Conservation (phyloP, 2,329 filamentous ascomycete species). For the Epichloe amarillans region DNA sequence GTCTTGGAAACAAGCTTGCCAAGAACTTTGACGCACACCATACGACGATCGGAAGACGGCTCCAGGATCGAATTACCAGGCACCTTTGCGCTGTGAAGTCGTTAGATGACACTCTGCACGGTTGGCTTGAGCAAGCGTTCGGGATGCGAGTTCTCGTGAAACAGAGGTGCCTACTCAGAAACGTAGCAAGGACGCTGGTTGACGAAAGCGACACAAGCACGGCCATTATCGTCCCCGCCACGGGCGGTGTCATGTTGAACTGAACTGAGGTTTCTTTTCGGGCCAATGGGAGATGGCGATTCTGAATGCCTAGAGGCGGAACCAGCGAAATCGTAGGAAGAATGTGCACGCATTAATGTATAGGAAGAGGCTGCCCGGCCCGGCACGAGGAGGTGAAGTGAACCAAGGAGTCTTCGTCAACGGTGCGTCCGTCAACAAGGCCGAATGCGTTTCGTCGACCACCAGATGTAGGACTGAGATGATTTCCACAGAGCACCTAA, state of each 20-base stretch:
- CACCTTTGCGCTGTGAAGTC: slow-evolving; percentile 21
- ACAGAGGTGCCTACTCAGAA: slow-evolving; percentile 19
- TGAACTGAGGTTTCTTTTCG: neutral
- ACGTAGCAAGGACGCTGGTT: slow-evolving; percentile 21
- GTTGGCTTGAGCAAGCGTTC: neutral
- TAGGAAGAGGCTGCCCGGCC: neutral
- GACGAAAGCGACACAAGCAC: slow-evolving; percentile 16
- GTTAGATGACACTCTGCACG: neutral
- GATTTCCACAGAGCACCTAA: neutral
- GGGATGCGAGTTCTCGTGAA: neutral
- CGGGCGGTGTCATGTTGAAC: neutral
- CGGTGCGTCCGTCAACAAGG: neutral
- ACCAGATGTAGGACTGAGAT: neutral
- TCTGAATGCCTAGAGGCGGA: too few species aligned
- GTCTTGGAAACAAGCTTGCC: too few species aligned
- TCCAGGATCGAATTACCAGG: slow-evolving; percentile 25
- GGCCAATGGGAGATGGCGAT: neutral
- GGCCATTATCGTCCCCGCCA: neutral
- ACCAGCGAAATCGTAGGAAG: neutral
- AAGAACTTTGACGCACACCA: slow-evolving; percentile 22
- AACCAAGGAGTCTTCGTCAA: neutral
- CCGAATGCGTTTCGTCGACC: neutral
- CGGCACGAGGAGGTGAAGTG: neutral
- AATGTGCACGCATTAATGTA: neutral
- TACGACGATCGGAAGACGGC: slow-evolving; percentile 26